phyloP scores from a whole-genome alignment of 805 yeast genomes.

The Ogataea saltuana region DNA sequence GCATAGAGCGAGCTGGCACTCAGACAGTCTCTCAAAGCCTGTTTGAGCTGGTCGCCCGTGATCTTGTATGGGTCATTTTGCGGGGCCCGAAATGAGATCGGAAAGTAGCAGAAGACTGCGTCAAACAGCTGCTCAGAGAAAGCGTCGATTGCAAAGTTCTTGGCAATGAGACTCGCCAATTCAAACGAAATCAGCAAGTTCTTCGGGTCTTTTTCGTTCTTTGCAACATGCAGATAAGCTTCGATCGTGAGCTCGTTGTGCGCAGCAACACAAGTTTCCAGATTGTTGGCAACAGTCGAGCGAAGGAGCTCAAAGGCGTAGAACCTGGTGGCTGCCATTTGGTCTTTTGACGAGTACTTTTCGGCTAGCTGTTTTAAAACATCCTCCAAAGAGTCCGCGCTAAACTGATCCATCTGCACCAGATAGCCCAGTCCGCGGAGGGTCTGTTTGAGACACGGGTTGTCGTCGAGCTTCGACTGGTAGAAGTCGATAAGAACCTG shows the following conservation, averaged over 20 bases:
- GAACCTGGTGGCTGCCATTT: slow-evolving; percentile 63
- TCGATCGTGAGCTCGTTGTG: slow-evolving; percentile 47
- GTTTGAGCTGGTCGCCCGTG: slow-evolving; percentile 70
- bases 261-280: slow-evolving; percentile 22
- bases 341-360: slow-evolving; percentile 54
- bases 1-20: slow-evolving; percentile 64
- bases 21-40: slow-evolving; percentile 59
- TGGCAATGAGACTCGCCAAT: slow-evolving; percentile 50
- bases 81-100: slow-evolving; percentile 93
- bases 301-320: slow-evolving; percentile 54
- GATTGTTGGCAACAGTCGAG: slow-evolving; percentile 35
- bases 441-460: slow-evolving; percentile 50
- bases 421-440: slow-evolving; percentile 56
- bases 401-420: slow-evolving; percentile 51
- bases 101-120: slow-evolving; percentile 90
- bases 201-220: slow-evolving; percentile 93
- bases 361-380: slow-evolving; percentile 40
- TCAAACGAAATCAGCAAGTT: slow-evolving; percentile 73
- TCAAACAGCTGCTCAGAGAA: slow-evolving; percentile 75
- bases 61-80: slow-evolving; percentile 84
- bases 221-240: slow-evolving; percentile 65
- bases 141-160: slow-evolving; percentile 41
- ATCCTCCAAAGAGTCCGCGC: slow-evolving; percentile 36
- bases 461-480: slow-evolving; percentile 67
- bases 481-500: slow-evolving; percentile 57